Evolutionary conservation across 2,329 filamentous ascomycete species (phyloP), one percentile per base, ranked within the genome.

Genomic region (Elsinoe australis): DNA sequence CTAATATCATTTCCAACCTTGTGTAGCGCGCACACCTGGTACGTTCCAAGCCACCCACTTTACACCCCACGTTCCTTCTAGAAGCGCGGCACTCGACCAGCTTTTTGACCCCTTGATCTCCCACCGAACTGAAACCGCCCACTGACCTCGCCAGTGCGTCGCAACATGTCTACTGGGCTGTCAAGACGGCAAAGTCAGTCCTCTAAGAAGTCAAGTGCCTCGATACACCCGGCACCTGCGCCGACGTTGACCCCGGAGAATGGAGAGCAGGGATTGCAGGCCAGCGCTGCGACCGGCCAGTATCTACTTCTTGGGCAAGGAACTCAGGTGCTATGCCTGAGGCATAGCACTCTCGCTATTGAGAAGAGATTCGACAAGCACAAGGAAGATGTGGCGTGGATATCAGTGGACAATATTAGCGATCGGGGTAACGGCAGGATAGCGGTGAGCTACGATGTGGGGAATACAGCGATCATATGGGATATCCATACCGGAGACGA

Each of bases 381-480:
- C 64, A 76, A 79, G 26, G 85, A 94, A 54, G 83, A 94, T 55
- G 81, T 98, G 22, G 76, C 83, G 49, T 76, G 95, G 59, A 79
- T 98, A 48, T 82, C 83, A 1, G 88, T 94, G 47, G 92, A 98
- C 64, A 96, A 89, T 61, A 80, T 86, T 49, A 95, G 89, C 64
- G 89, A 95, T 56, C 72, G 80, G 52, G 89, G 89, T 2, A 82
- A 83, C 1, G 92, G 90, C 21, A 76, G 89, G 54, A 69, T 94
- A 52, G 88, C 94, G 2, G 87, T 95, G 53, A 96, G 88, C 69
- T 95, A 95, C 60, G 92, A 98, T 71, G 78, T 79, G 14, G 83
- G 87, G 29, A 86, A 90, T 65, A 95, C 87, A 1, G 87, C 89
- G 3, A 95, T 96, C 61, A 87, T 96, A 5, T 98, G 92, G 92